These are phyloP conservation scores for Stephanodiscus triporus DNA, from an alignment of 108 stramenopile species.

Conservation along the genomic window DNA sequence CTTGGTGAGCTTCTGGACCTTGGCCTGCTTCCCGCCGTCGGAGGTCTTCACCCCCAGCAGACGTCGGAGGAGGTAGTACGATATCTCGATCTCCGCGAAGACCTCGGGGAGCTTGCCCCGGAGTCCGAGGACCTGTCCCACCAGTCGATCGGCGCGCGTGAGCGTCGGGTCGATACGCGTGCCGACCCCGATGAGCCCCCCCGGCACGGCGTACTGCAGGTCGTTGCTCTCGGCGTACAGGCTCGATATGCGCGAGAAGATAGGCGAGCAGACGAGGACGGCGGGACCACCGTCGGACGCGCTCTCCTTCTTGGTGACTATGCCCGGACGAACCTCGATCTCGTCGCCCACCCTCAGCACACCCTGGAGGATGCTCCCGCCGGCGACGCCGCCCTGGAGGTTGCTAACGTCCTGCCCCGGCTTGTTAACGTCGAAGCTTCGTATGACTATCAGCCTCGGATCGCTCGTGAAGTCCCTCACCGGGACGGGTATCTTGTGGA, in stretches of 20 bases:
- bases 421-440: slow-evolving; percentile 99
- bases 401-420: slow-evolving; percentile 97
- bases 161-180: slow-evolving; percentile 98
- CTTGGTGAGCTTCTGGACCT: slow-evolving; percentile 97
- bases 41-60: slow-evolving; percentile 98
- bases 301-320: slow-evolving; percentile 93
- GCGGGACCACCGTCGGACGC: slow-evolving; percentile 68
- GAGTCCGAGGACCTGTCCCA: slow-evolving; percentile 98
- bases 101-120: slow-evolving; percentile 97
- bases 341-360: slow-evolving; percentile 97
- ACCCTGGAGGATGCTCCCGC: slow-evolving; percentile 98
- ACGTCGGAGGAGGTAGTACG: slow-evolving; percentile 95
- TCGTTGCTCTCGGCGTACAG: slow-evolving; percentile 97
- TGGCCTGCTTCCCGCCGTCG: slow-evolving; percentile 98
- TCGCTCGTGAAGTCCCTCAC: slow-evolving; percentile 92
- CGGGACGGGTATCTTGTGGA: slow-evolving; percentile 95
- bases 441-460: slow-evolving; percentile 98
- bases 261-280: slow-evolving; percentile 91
- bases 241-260: slow-evolving; percentile 87
- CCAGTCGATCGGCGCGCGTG: slow-evolving; percentile 98
- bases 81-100: slow-evolving; percentile 98
- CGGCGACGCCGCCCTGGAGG: slow-evolving; percentile 98
- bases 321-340: slow-evolving; percentile 99
- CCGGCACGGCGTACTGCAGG: slow-evolving; percentile 98
- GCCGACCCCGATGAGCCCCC: slow-evolving; percentile 99